These are phyloP conservation scores for Talaromyces atroroseus DNA, from an alignment of 2,329 filamentous ascomycete species.

Conservation along the genomic window DNA sequence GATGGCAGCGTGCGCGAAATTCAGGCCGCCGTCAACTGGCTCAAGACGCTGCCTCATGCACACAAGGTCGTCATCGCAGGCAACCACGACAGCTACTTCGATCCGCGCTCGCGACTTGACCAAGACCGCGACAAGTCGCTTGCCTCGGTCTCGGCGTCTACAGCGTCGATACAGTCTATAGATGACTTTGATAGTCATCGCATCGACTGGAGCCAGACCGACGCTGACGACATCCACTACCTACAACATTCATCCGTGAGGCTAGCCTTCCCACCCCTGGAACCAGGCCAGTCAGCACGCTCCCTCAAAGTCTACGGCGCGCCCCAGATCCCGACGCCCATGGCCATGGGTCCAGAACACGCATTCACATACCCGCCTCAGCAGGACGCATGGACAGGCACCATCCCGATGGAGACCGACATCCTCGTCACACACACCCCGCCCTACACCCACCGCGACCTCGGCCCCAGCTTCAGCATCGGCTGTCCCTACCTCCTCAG, in stretches of 20 bases:
- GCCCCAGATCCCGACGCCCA: conserved; percentile 64
- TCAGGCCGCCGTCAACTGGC: conserved; percentile 79
- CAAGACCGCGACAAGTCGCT: conserved; percentile 46
- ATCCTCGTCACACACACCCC: conserved; percentile 78
- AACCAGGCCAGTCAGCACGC: conserved; percentile 51
- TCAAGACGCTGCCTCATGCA: conserved; percentile 64
- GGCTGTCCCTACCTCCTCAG: conserved; percentile 66
- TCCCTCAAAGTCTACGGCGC: conserved; percentile 70
- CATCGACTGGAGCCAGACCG: conserved; percentile 50
- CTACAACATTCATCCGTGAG: conserved; percentile 64
- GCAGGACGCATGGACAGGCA: conserved; percentile 65
- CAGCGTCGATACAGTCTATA: conserved; percentile 33
- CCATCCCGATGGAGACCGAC: conserved; percentile 66
- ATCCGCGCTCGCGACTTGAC: conserved; percentile 55
- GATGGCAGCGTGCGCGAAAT: conserved; percentile 66
- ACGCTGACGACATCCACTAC: conserved; percentile 54
- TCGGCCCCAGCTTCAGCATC: conserved; percentile 52
- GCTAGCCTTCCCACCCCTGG: conserved; percentile 49
- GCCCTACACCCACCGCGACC: conserved; percentile 63
- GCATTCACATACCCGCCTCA: conserved; percentile 69
- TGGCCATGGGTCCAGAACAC: conserved; percentile 64
- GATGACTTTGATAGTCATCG: conserved; percentile 39
- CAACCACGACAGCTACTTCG: conserved; percentile 86
- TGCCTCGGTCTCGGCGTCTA: conserved; percentile 28
- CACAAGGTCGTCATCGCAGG: conserved; percentile 80